phyloP scores from a whole-genome alignment of 75 land plant genomes.

The Sequoia sempervirens region DNA sequence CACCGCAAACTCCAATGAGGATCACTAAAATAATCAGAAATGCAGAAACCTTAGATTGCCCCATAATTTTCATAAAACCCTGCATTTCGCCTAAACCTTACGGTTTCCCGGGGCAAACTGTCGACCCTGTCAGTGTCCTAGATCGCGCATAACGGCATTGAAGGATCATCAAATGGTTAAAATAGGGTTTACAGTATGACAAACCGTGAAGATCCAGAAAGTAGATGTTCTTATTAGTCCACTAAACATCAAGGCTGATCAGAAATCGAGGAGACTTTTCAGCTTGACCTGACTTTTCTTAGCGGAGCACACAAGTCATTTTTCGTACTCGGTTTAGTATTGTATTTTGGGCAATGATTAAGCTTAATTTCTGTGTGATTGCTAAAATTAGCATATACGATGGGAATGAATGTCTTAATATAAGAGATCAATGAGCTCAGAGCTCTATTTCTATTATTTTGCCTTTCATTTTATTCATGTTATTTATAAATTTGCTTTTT shows the following conservation, averaged over 20 bases:
- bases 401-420: background rate
- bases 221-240: background rate
- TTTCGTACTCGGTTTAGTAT: no score
- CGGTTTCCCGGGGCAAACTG: background rate
- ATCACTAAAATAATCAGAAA: constrained; percentile 14
- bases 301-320: background rate
- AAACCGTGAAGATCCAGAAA: background rate
- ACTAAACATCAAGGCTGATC: background rate
- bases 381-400: background rate
- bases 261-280: background rate
- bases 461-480: no score
- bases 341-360: no score
- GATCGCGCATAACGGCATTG: background rate
- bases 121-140: background rate
- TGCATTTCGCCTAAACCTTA: background rate
- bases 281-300: background rate
- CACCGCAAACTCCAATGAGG: constrained; percentile 15
- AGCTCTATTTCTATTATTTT: no score
- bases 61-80: background rate
- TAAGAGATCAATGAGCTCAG: no score
- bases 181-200: background rate
- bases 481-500: no score
- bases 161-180: background rate
- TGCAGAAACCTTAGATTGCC: constrained; percentile 14
- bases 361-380: no score